Evolutionary conservation across 495 filamentous ascomycete species (phyloP).

Genomic region (Geopyxis carbonaria): DNA sequence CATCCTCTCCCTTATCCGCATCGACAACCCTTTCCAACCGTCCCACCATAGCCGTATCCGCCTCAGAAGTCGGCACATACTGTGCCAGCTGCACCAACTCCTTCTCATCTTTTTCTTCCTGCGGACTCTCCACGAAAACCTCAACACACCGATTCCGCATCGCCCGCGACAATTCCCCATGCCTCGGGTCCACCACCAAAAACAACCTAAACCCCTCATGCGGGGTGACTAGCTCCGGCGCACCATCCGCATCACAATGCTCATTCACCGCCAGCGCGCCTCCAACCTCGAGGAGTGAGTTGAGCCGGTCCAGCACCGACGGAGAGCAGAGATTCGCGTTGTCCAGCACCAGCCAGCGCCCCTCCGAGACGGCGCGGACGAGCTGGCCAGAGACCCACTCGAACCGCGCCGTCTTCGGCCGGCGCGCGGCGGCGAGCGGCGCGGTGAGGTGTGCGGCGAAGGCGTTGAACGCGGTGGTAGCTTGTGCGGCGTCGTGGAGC

Average conservation of each 20-base stretch:
- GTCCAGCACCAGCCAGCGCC: constrained; percentile 85
- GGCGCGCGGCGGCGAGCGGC: constrained; percentile 1
- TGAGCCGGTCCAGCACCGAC: constrained; percentile 85
- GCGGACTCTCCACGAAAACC: constrained; percentile 47
- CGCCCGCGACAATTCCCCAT: constrained; percentile 86
- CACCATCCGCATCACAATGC: constrained; percentile 65
- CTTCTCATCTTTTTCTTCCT: constrained; percentile 29
- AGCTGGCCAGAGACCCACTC: constrained; percentile 92
- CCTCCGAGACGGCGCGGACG: constrained; percentile 67
- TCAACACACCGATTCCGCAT: constrained; percentile 95
- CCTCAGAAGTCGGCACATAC: neutral
- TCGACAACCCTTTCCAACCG: neutral
- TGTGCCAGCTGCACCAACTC: constrained; percentile 18
- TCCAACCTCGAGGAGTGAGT: constrained; percentile 82
- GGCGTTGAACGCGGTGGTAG: neutral
- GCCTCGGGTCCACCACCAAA: constrained; percentile 78
- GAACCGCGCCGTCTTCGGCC: constrained; percentile 52
- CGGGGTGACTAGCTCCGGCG: constrained; percentile 59
- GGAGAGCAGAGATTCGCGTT: constrained; percentile 93
- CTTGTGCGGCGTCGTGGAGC: neutral
- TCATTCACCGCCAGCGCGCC: constrained; percentile 82
- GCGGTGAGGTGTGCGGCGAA: neutral
- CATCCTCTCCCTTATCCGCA: neutral
- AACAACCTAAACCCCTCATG: constrained; percentile 86
- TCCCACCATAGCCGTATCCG: neutral